These are phyloP conservation scores for Moelleriella libera DNA, from an alignment of 2,329 filamentous ascomycete genomes.

Conservation along the genomic window DNA sequence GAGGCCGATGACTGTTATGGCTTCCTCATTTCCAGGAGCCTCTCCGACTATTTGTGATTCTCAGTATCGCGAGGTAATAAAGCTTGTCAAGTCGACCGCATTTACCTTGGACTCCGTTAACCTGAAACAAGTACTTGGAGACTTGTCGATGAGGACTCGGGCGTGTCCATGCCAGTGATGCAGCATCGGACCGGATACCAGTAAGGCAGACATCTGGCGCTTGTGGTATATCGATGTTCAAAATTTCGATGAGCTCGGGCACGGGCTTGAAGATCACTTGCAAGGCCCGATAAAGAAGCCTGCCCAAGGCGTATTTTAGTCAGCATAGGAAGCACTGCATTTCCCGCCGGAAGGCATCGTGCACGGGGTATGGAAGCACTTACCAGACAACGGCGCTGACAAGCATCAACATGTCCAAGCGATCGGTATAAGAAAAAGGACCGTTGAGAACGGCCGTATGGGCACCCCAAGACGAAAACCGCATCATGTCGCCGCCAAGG, in stretches of 20 bases:
- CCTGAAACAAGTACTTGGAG: constrained; percentile 78
- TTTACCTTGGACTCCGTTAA: constrained; percentile 84
- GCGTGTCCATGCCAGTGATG: constrained; percentile 82
- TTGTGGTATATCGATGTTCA: constrained; percentile 88
- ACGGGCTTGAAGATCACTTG: constrained; percentile 85
- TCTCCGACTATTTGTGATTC: constrained; percentile 54
- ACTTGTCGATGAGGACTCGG: constrained; percentile 53
- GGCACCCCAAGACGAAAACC: constrained; percentile 14
- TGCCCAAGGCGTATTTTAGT: constrained; percentile 17
- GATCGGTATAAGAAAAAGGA: constrained; percentile 29
- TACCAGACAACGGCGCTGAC: constrained; percentile 40
- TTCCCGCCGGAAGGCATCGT: not conserved
- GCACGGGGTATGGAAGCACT: constrained; percentile 1
- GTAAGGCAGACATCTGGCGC: constrained; percentile 81
- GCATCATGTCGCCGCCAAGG: constrained; percentile 13
- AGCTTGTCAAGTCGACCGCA: constrained; percentile 3
- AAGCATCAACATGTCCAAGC: constrained; percentile 41
- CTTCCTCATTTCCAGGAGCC: constrained; percentile 36
- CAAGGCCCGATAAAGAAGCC: constrained; percentile 75
- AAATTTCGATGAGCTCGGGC: constrained; percentile 75
- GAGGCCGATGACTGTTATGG: constrained; percentile 82
- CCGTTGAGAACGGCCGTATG: constrained; percentile 27
- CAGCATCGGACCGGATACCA: constrained; percentile 74
- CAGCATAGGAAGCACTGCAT: not conserved
- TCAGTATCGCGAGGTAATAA: not conserved